phyloP scores from a whole-genome alignment of 129 eudicot genomes.

The Pittosporum tobira region DNA sequence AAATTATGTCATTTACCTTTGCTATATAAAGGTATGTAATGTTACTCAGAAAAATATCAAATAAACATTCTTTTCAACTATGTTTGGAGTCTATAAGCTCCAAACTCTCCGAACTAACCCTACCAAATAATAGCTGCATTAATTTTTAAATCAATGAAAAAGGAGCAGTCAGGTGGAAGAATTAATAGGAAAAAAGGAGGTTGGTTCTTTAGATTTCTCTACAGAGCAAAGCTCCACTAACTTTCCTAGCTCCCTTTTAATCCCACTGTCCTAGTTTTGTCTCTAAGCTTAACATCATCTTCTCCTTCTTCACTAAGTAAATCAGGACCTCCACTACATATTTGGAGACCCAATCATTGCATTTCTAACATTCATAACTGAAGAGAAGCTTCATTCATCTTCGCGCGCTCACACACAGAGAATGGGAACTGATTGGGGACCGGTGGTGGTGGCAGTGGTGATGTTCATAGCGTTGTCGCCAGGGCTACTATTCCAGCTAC shows the following conservation, averaged over 20 bases:
- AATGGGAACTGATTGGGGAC: constrained; percentile 89
- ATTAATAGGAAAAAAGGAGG: constrained; percentile 13
- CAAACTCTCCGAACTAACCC: too few relatives aligned
- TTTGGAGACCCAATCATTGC: background rate
- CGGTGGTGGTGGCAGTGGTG: constrained; percentile 85
- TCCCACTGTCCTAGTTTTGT: constrained; percentile 7
- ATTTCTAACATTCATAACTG: background rate
- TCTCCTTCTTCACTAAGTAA: constrained; percentile 21
- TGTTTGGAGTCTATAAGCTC: too few relatives aligned
- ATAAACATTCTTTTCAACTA: too few relatives aligned
- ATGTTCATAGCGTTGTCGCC: constrained; percentile 85
- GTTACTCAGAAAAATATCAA: too few relatives aligned
- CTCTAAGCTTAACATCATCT: constrained; percentile 15
- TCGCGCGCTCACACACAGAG: background rate
- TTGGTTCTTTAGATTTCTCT: constrained; percentile 8
- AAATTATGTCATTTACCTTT: too few relatives aligned
- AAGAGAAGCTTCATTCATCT: background rate
- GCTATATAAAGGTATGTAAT: too few relatives aligned
- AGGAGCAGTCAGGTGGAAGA: background rate
- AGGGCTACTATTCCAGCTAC: constrained; percentile 79
- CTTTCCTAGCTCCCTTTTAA: constrained; percentile 26
- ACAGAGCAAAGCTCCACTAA: constrained; percentile 21
- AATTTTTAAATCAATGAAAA: background rate
- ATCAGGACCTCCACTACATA: background rate
- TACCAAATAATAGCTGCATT: background rate